Percentiles rank a stretch among this genome's conserved stretches.
Evolutionary conservation across 192 early-diverging fungal species (phyloP).

Genomic region (Mortierella claussenii): DNA sequence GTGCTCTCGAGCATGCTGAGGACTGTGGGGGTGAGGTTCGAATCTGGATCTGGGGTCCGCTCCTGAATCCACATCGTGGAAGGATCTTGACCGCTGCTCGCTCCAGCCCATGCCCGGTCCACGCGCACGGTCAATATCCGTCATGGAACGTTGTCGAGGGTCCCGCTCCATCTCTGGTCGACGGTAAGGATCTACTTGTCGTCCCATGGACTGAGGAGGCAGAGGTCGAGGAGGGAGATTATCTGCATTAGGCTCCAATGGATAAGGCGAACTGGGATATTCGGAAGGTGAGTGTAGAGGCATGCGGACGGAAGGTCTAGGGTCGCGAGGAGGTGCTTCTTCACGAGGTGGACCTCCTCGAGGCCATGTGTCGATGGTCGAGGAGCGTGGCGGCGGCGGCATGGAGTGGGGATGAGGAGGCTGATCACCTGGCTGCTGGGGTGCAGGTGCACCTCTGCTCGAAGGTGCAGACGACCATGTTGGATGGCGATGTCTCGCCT

Average conservation of each 20-base stretch:
- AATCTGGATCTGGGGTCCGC: conserved; percentile 13
- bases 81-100: conserved; percentile 37
- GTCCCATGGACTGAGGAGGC: neutral
- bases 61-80: conserved; percentile 21
- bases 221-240: conserved; percentile 6
- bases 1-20: conserved; percentile 10
- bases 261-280: conserved; percentile 23
- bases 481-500: conserved; percentile 23
- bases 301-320: conserved; percentile 7
- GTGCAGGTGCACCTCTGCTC: conserved; percentile 3
- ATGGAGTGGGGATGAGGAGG: conserved; percentile 5
- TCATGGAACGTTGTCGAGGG: conserved; percentile 13
- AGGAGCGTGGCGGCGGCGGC: conserved; percentile 24
- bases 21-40: conserved; percentile 18
- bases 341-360: conserved; percentile 14
- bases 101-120: conserved; percentile 1
- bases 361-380: conserved; percentile 21
- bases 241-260: conserved; percentile 1
- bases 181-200: conserved; percentile 3
- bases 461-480: conserved; percentile 27
- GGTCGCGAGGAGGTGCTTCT: neutral
- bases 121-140: conserved; percentile 28
- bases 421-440: conserved; percentile 17
- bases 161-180: conserved; percentile 23
- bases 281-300: neutral